A percentile compares a stretch with the other conserved stretches of the same genome.
Conservation (phyloP, 2,329 filamentous ascomycete genomes). For the Metarhizium sp. region DNA sequence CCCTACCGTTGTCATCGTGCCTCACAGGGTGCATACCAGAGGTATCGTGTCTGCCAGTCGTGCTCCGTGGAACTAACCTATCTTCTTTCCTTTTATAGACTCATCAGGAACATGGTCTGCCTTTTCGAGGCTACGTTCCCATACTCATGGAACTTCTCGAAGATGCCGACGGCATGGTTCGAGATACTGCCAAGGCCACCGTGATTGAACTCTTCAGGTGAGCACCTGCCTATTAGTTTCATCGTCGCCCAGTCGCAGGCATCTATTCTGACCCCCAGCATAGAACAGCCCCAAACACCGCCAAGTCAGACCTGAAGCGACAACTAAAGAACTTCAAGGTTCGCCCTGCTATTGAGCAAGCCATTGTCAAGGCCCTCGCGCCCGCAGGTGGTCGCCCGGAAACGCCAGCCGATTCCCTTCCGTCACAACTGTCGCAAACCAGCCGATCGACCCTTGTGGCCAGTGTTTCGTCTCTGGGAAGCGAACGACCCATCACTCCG, state of each 20-base stretch:
- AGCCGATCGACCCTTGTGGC: slow-evolving; percentile 36
- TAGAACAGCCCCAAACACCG: slow-evolving; percentile 68
- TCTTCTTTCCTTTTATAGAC: slow-evolving; percentile 42
- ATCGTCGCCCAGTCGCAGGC: background rate
- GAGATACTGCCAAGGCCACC: slow-evolving; percentile 72
- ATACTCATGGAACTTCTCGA: slow-evolving; percentile 78
- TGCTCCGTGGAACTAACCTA: slow-evolving; percentile 12
- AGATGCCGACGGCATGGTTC: slow-evolving; percentile 79
- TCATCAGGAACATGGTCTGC: slow-evolving; percentile 69
- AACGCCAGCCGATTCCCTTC: slow-evolving; percentile 22
- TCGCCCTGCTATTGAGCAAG: slow-evolving; percentile 72
- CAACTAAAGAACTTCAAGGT: slow-evolving; percentile 80
- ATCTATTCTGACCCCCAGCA: background rate
- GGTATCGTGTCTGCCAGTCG: too few relatives aligned
- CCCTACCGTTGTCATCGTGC: background rate
- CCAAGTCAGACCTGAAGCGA: slow-evolving; percentile 81
- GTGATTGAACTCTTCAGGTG: slow-evolving; percentile 83
- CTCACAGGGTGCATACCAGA: too few relatives aligned
- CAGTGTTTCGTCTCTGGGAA: slow-evolving; percentile 39
- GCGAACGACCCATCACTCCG: slow-evolving; percentile 50
- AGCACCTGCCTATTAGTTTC: background rate
- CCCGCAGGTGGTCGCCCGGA: slow-evolving; percentile 37
- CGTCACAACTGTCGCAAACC: slow-evolving; percentile 10
- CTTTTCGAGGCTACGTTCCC: slow-evolving; percentile 76
- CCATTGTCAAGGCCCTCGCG: slow-evolving; percentile 67